phyloP scores from a whole-genome alignment of 306 rosid genomes.

The Lathyrus tuberosus region DNA sequence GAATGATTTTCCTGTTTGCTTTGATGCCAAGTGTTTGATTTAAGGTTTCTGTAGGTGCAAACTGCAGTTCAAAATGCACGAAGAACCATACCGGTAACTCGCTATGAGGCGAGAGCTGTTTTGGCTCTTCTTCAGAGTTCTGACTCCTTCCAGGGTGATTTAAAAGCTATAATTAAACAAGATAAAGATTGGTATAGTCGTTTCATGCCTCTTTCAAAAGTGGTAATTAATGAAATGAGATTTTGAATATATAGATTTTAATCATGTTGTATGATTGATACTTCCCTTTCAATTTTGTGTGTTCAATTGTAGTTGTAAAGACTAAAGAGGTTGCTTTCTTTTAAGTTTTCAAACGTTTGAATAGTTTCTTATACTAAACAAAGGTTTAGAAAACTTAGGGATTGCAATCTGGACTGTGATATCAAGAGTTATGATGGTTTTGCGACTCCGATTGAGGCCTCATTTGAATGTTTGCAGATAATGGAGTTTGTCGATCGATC shows the following conservation, averaged over 20 bases:
- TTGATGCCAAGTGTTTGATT: too few relatives aligned
- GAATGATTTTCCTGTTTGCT: not conserved
- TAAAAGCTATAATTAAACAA: conserved; percentile 71
- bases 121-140: conserved; percentile 65
- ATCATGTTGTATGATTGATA: conserved; percentile 12
- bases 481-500: conserved; percentile 67
- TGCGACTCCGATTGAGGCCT: not conserved
- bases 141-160: conserved; percentile 66
- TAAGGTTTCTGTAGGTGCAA: conserved; percentile 73
- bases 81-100: conserved; percentile 58
- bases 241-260: conserved; percentile 14
- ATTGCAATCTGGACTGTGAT: not conserved
- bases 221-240: conserved; percentile 56
- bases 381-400: not conserved
- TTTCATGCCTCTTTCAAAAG: conserved; percentile 85
- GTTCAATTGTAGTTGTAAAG: not conserved
- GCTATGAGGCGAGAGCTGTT: conserved; percentile 72
- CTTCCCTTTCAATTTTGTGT: not conserved
- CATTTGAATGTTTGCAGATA: conserved; percentile 59
- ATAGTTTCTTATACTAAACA: not conserved
- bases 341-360: not conserved
- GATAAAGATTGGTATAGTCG: conserved; percentile 73
- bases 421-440: not conserved
- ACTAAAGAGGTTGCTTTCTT: not conserved
- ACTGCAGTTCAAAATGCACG: conserved; percentile 67